These are phyloP conservation scores for Mucor irregularis DNA, from an alignment of 371 early-diverging fungal genomes.

Conservation along the genomic window DNA sequence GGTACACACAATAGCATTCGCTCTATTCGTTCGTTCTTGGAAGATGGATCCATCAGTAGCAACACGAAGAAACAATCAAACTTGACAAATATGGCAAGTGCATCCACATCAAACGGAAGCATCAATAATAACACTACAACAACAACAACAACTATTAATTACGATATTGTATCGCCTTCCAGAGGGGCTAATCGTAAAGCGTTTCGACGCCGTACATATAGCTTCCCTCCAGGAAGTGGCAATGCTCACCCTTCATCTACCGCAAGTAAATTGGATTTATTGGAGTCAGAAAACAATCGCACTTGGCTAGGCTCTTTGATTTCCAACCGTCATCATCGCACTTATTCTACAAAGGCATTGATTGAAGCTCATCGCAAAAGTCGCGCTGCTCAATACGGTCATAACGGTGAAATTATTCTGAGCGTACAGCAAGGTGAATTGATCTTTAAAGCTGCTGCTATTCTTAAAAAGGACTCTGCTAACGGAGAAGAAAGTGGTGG, in stretches of 20 bases:
- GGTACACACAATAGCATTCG: conserved; percentile 13
- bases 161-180: neutral
- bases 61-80: neutral
- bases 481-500: neutral
- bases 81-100: neutral
- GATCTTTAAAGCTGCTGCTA: conserved; percentile 29
- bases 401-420: conserved; percentile 22
- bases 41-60: conserved; percentile 2
- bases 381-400: conserved; percentile 15
- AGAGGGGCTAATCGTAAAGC: conserved; percentile 13
- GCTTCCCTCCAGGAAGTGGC: conserved; percentile 37
- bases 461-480: conserved; percentile 5
- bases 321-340: conserved; percentile 27
- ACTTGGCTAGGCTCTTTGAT: conserved; percentile 43
- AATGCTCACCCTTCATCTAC: neutral
- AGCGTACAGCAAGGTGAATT: conserved; percentile 20
- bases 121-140: neutral
- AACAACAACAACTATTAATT: neutral
- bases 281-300: conserved; percentile 21
- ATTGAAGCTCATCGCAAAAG: conserved; percentile 25
- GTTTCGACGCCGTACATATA: conserved; percentile 36
- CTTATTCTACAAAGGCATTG: conserved; percentile 27
- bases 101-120: neutral
- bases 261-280: conserved; percentile 4
- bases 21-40: conserved; percentile 17